Evolutionary conservation across 1,139 yeast genomes (phyloP), one percentile per base, ranked within the genome.

Genomic region (Yamadazyma aaseri): DNA sequence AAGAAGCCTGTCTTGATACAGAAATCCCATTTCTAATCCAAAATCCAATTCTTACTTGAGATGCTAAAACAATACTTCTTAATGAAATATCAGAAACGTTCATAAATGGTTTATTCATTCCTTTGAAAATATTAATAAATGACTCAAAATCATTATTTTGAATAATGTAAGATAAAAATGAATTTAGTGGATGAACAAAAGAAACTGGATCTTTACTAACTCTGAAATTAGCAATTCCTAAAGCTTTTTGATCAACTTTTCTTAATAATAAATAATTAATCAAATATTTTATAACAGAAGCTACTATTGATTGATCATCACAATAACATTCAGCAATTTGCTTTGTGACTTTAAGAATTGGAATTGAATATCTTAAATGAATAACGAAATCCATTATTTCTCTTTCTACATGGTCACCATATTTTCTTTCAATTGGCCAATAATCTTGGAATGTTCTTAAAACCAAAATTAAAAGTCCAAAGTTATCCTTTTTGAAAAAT

Each of bases 21-120:
- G 75, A 61, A 31, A 63, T 48, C n/a, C 86, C 86, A 53, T 92
- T 92, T 54, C 97, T 74, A 3, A 92, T 86, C 97, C 97, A 92
- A 41, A 83, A 76, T 0, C 96, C 95, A 2, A 77, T 71, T 29
- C 79, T 76, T 11, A 89, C 79, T 53, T 92, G 97, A 0, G 90
- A 70, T 6, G 82, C 68, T 14, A 86, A 60, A 0, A 85, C 95
- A 8, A 80, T 62, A 14, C 81, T 70, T 49, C 85, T 65, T 32
- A 84, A 57, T 0, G 85, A 70, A 29, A 71, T 59, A 51, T 81
- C 87, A 0, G 83, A 65, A 13, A 78, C 60, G 3, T 55, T 53
- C 35, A 71, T 46, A 40, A 73, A 68, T 15, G 68, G 66, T 5
- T 33, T 31, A 4, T 40, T 41, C 13, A 49, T 23, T 4, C 37